Base-by-base conservation (phyloP, 1,284 basidiomycete genomes). In the Trichosporon sp. region DNA sequence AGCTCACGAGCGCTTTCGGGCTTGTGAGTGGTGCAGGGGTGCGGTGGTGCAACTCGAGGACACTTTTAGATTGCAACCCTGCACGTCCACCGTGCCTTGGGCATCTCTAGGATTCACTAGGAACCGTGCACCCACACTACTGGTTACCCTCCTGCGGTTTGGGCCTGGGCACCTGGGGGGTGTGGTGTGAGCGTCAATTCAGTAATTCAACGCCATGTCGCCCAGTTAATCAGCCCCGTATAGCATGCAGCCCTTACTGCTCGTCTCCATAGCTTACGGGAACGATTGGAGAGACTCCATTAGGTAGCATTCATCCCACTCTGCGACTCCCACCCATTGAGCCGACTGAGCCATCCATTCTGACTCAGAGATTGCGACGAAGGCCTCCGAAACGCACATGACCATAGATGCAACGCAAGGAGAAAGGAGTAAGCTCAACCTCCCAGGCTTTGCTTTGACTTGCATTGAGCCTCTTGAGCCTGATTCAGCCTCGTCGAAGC, bases 61-160 rank as follows among this genome's bases (percentile, higher is more conserved):
- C 51, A 54, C 51, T 26, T 54, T 21, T 26, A 54, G 21, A 54
- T 54, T 54, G 51, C 51, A 54, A 54, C 51, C 51, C 51, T 54
- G 51, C 51, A 54, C 51, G 51, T 54, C 51, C 51, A 21, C 51
- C 51, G 51, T 54, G 51, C 51, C 51, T 54, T 26, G 3, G 43
- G 4, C 43, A 46, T n/a, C 43, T n/a, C 38, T 12, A 48, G 19
- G 46, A 54, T 26, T n/a, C 43, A 5, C 38, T 26, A 54, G 51
- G 51, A 54, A 54, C 51, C 51, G 51, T 54, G 51, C 51, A 54
- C 51, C 51, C 51, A 54, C 51, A 54, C 51, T 54, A 54, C 51
- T 54, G 51, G 51, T 54, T 26, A 26, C 19, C 51, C 21, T 54
- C 21, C 19, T 46, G 21, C 51, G 16, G 51, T 54, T 54, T 26